Base-by-base conservation (phyloP, 805 yeast species). In the Groenewaldozyma tartarivorans region DNA sequence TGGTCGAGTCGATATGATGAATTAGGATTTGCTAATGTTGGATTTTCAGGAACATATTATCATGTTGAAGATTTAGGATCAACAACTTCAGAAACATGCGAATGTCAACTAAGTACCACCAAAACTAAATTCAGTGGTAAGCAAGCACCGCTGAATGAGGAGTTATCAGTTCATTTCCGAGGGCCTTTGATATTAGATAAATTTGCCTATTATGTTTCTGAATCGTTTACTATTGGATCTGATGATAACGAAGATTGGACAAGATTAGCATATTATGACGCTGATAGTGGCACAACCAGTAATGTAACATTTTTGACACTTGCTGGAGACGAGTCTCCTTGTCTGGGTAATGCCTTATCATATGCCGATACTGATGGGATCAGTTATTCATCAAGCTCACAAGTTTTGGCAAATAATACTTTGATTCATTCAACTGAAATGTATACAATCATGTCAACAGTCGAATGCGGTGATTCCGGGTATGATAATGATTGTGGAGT, bases 301-400 rank as follows among this genome's bases (percentile, higher is more conserved):
- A 87, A 87, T 63, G 67, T 77, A 50, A 78, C 78, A 29, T 88
- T 92, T 76, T 68, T 88, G 67, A 90, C 90, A 79, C 74, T 81
- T 63, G 67, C 68, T 56, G 98, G 98, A 64, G 95, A 94, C 51
- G 68, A 79, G 33, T 87, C 85, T 40, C 84, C 95, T 9, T 97
- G 98, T 68, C 74, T 74, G 26, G 98, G 98, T 66, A 82, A 82
- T 77, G 88, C 97, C 26, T 70, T 92, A 45, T 85, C 96, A 4
- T 92, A 74, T 66, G 76, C 81, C 54, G 84, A 77, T 56, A 53
- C 83, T 5, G 86, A 88, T 60, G 94, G 90, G 66, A 66, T 72
- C 27, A 74, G 78, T 40, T 82, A 80, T 50, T 79, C 95, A 13
- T 62, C 81, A 2, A 64, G 77, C 32, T 68, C 96, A 16, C 72